Conservation (phyloP, 2,329 filamentous ascomycete genomes). For the Cercospora brassicicola region DNA sequence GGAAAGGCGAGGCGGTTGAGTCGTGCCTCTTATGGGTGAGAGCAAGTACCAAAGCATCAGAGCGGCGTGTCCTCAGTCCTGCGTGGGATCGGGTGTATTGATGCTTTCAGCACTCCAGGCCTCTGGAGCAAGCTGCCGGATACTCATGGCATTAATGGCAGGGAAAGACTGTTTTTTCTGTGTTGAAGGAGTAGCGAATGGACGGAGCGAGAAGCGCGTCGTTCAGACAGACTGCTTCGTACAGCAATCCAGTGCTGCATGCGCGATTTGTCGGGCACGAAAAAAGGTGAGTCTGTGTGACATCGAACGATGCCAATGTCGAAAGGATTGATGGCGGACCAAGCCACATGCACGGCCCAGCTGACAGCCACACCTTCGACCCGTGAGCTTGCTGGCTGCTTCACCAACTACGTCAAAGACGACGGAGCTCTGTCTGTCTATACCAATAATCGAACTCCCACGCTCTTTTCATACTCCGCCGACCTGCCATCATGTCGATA, state of each 20-base stretch:
- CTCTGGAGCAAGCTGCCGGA: conserved; percentile 3
- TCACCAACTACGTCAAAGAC: conserved; percentile 5
- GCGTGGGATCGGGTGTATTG: background rate
- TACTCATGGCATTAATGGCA: background rate
- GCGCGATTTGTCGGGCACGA: background rate
- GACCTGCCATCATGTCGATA: conserved; percentile 68
- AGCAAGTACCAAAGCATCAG: conserved; percentile 55
- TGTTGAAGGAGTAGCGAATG: background rate
- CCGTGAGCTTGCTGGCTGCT: background rate
- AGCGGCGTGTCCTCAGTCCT: background rate
- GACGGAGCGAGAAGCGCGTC: background rate
- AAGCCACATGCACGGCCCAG: background rate
- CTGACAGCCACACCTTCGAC: background rate
- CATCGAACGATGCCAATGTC: background rate
- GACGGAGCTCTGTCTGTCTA: background rate
- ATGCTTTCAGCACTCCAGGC: background rate
- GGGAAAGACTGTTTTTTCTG: background rate
- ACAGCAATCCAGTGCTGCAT: background rate
- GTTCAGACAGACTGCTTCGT: background rate
- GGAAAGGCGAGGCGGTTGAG: conserved; percentile 67
- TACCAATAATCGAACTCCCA: background rate
- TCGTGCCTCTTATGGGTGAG: conserved; percentile 75
- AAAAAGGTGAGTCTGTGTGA: background rate
- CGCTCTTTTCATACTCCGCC: background rate
- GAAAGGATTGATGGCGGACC: background rate